These are phyloP conservation scores for Inga leiocalycina DNA, from an alignment of 306 rosid genomes.

Conservation along the genomic window DNA sequence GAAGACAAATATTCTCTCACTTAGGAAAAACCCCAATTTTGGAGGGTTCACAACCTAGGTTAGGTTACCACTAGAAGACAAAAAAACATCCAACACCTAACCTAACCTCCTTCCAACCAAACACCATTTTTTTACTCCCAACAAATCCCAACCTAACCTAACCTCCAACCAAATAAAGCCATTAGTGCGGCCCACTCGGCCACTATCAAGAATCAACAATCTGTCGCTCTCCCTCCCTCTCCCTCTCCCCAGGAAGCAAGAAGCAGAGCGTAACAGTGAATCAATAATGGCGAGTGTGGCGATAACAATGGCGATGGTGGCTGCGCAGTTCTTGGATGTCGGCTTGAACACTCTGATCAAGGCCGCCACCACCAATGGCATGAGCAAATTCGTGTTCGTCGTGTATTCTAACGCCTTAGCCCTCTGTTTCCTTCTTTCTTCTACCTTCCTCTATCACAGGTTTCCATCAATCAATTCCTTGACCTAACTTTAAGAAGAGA, in stretches of 20 bases:
- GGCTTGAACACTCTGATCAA: slow-evolving; percentile 43
- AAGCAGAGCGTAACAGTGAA: not conserved
- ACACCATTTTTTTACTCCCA: no score
- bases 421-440: slow-evolving; percentile 39
- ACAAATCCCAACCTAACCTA: no score
- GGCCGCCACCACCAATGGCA: slow-evolving; percentile 38
- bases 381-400: slow-evolving; percentile 45
- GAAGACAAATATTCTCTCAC: no score
- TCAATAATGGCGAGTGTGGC: not conserved
- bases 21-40: no score
- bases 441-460: slow-evolving; percentile 47
- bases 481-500: not conserved
- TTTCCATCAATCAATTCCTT: not conserved
- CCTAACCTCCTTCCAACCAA: no score
- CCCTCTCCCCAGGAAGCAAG: not conserved
- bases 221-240: no score
- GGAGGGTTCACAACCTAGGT: no score
- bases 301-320: not conserved
- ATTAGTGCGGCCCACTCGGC: not conserved
- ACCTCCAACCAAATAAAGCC: no score
- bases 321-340: slow-evolving; percentile 3
- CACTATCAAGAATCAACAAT: not conserved
- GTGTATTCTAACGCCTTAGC: slow-evolving; percentile 47
- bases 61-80: no score
- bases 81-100: no score